These are phyloP conservation scores for Penicillium verrucosum DNA, from an alignment of 2,329 filamentous ascomycete species.

Conservation along the genomic window DNA sequence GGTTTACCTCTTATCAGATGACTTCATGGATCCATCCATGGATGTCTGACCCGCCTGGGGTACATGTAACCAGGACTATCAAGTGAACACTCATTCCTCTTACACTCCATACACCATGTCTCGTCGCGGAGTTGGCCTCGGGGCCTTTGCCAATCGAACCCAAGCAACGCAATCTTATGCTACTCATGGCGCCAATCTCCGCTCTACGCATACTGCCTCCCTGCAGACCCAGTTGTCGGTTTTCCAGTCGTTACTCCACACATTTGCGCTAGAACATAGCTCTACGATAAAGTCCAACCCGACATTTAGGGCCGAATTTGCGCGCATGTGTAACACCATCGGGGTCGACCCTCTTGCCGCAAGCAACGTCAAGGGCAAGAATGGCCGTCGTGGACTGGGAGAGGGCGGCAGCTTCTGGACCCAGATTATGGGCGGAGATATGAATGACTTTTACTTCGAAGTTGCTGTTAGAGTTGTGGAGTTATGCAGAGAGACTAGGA, in stretches of 20 bases:
- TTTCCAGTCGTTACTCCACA: constrained; percentile 91
- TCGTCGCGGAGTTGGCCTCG: constrained; percentile 73
- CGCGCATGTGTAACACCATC: constrained; percentile 96
- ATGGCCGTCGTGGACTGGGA: constrained; percentile 43
- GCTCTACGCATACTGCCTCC: constrained; percentile 76
- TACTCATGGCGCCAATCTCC: constrained; percentile 82
- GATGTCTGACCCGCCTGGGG: neutral
- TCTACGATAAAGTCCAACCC: constrained; percentile 96
- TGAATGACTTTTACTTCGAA: constrained; percentile 99
- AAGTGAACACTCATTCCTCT: neutral
- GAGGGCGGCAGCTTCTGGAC: constrained; percentile 75
- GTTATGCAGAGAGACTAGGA: constrained; percentile 78
- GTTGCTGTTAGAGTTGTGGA: constrained; percentile 94
- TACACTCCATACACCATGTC: constrained; percentile 36
- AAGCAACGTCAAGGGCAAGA: constrained; percentile 52
- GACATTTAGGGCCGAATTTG: constrained; percentile 92
- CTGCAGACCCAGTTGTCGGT: constrained; percentile 91
- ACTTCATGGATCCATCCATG: constrained; percentile 16
- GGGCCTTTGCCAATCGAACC: constrained; percentile 80
- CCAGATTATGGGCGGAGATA: constrained; percentile 82
- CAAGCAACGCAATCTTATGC: constrained; percentile 87
- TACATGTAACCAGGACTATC: neutral
- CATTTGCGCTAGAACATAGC: constrained; percentile 91
- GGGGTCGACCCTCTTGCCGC: constrained; percentile 91
- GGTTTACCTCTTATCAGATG: constrained; percentile 25